These are phyloP conservation scores for Didymosphaeria variabile DNA, from an alignment of 2,329 filamentous ascomycete genomes.

Conservation along the genomic window DNA sequence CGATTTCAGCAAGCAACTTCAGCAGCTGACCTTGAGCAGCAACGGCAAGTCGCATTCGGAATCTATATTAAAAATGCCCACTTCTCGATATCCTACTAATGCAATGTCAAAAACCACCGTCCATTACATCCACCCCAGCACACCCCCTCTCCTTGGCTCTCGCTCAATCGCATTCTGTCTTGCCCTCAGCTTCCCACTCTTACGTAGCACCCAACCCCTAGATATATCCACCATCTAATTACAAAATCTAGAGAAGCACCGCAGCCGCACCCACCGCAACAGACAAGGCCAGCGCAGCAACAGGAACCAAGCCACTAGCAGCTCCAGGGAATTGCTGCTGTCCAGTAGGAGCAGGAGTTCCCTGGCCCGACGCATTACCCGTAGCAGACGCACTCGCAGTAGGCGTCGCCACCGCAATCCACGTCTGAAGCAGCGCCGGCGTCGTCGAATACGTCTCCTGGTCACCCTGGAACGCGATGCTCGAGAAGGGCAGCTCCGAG, in stretches of 20 bases:
- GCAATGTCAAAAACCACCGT: too few relatives aligned
- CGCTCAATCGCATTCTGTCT: not conserved
- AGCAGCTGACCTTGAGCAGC: too few relatives aligned
- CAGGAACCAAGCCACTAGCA: slow-evolving; percentile 13
- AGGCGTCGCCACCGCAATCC: slow-evolving; percentile 31
- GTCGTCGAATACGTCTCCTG: slow-evolving; percentile 36
- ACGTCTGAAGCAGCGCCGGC: slow-evolving; percentile 34
- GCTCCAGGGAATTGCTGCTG: slow-evolving; percentile 17
- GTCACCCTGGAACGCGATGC: slow-evolving; percentile 33
- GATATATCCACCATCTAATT: not conserved
- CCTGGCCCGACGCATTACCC: slow-evolving; percentile 13
- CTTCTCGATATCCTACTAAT: too few relatives aligned
- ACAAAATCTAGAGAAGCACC: not conserved
- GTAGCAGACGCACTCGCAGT: slow-evolving; percentile 15
- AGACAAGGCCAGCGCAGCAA: not conserved
- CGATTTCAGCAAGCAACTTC: too few relatives aligned
- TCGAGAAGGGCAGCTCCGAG: slow-evolving; percentile 28
- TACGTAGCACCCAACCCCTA: not conserved
- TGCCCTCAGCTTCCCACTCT: not conserved
- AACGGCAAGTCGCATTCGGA: too few relatives aligned
- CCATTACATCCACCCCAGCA: too few relatives aligned
- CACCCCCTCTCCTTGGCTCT: too few relatives aligned
- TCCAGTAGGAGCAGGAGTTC: not conserved
- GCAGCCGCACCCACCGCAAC: slow-evolving; percentile 5
- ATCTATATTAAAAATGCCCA: too few relatives aligned